Evolutionary conservation across 2,329 filamentous ascomycete species (phyloP).

Genomic region (Pyricularia sp.): DNA sequence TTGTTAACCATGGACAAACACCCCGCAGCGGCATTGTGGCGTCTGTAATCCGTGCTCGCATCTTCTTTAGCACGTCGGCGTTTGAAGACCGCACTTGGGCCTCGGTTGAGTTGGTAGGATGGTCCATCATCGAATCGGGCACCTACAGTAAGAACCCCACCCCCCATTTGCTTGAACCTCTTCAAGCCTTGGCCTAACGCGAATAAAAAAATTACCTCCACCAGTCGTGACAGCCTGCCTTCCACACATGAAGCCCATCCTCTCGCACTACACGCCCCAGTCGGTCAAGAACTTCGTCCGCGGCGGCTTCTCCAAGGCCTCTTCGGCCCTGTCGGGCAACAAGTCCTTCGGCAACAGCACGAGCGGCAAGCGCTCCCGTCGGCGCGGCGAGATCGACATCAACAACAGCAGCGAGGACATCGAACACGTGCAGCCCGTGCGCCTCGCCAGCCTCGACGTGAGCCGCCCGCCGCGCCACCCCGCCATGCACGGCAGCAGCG

Average conservation of each 20-base stretch:
- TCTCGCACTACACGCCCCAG: constrained; percentile 11
- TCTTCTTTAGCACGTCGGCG: constrained; percentile 13
- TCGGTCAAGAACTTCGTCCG: constrained; percentile 9
- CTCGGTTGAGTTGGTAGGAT: constrained; percentile 13
- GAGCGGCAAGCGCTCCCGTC: background rate
- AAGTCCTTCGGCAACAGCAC: background rate
- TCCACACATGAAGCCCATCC: constrained; percentile 14
- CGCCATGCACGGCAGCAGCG: no score
- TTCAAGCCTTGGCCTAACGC: background rate
- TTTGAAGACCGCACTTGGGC: constrained; percentile 13
- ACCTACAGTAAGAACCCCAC: constrained; percentile 10
- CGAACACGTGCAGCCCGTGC: background rate
- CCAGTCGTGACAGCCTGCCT: constrained; percentile 16
- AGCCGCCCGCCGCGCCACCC: background rate
- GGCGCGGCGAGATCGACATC: background rate
- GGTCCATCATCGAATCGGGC: constrained; percentile 16
- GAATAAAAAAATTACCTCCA: background rate
- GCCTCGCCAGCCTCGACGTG: background rate
- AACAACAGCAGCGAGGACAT: background rate
- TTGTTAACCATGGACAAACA: constrained; percentile 1
- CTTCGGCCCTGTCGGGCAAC: background rate
- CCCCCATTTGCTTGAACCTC: background rate
- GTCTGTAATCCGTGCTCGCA: constrained; percentile 12
- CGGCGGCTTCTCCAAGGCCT: background rate
- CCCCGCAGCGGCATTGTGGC: constrained; percentile 13